Percentiles rank a stretch among this genome's conserved stretches.
These are phyloP conservation scores for Colletotrichum ledebouriae DNA, from an alignment of 2,329 filamentous ascomycete species.

Conservation along the genomic window DNA sequence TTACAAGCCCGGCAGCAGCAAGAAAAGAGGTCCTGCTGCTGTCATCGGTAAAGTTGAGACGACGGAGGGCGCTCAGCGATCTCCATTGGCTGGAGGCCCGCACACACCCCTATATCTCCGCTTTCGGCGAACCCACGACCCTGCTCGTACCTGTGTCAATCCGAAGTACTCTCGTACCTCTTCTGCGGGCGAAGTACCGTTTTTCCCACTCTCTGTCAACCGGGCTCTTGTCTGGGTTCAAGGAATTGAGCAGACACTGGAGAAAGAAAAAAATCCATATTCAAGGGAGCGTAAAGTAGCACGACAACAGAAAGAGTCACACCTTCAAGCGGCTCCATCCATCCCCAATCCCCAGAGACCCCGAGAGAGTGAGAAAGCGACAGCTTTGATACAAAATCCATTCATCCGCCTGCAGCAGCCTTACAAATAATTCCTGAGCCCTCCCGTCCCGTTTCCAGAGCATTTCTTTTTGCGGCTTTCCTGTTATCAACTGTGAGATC, in stretches of 20 bases:
- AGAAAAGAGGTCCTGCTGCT: conserved; percentile 16
- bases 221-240: conserved; percentile 18
- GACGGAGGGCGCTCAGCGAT: conserved; percentile 36
- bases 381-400: conserved; percentile 28
- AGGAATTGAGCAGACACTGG: neutral
- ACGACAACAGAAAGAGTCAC: conserved; percentile 44
- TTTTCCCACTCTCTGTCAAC: neutral
- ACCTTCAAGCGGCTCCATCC: conserved; percentile 33
- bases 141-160: conserved; percentile 39
- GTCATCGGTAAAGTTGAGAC: conserved; percentile 41
- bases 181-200: conserved; percentile 24
- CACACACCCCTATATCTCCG: conserved; percentile 44
- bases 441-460: conserved; percentile 23
- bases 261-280: conserved; percentile 11
- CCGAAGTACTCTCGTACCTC: conserved; percentile 20
- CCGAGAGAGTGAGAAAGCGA: conserved; percentile 9
- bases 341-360: conserved; percentile 21
- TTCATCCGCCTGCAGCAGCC: conserved; percentile 15
- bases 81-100: conserved; percentile 34
- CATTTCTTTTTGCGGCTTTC: conserved; percentile 4
- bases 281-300: conserved; percentile 38
- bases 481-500: conserved; percentile 5
- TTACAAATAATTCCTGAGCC: conserved; percentile 34
- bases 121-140: conserved; percentile 44
- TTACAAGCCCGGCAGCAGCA: too few relatives aligned